Evolutionary conservation across 768 basidiomycete species (phyloP).

Genomic region (Mycena sanguinolenta): DNA sequence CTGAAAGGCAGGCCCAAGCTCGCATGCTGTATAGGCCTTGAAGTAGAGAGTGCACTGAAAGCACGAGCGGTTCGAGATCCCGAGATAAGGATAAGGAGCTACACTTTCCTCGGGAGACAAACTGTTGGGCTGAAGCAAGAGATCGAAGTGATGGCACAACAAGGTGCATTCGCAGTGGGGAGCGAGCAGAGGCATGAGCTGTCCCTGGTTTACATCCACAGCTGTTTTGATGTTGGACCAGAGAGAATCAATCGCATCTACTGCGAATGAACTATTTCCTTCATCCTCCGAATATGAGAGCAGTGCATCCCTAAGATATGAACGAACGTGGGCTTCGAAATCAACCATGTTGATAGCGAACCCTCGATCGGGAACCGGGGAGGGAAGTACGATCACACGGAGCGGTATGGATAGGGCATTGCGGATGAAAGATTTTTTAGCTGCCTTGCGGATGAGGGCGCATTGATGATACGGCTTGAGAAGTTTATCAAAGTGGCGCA

Average conservation of each 20-base stretch:
- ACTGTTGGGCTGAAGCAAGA: slow-evolving; percentile 2
- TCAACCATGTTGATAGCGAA: slow-evolving; percentile 9
- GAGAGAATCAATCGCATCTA: slow-evolving; percentile 9
- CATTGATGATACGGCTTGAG: slow-evolving; percentile 24
- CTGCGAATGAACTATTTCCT: background rate
- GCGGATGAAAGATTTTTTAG: slow-evolving; percentile 23
- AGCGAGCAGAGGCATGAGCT: slow-evolving; percentile 19
- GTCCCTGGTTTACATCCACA: slow-evolving; percentile 2
- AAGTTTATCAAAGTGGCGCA: slow-evolving; percentile 22
- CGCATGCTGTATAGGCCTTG: slow-evolving; percentile 20
- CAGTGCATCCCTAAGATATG: slow-evolving; percentile 19
- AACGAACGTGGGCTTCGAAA: slow-evolving; percentile 21
- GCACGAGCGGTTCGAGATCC: slow-evolving; percentile 26
- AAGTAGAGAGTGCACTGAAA: slow-evolving; percentile 29
- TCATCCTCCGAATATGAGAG: slow-evolving; percentile 1
- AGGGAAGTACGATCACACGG: slow-evolving; percentile 16
- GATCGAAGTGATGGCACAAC: slow-evolving; percentile 23
- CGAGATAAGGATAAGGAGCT: slow-evolving; percentile 24
- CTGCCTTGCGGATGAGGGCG: slow-evolving; percentile 19
- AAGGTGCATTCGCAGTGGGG: slow-evolving; percentile 23
- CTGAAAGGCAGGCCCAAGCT: slow-evolving; percentile 24
- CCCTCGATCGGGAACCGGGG: slow-evolving; percentile 4
- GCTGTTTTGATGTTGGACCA: slow-evolving; percentile 18
- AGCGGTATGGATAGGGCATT: slow-evolving; percentile 20
- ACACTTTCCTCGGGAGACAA: slow-evolving; percentile 11